These are phyloP conservation scores for Aureobasidium sp. DNA, from an alignment of 2,329 filamentous ascomycete species.

Conservation along the genomic window DNA sequence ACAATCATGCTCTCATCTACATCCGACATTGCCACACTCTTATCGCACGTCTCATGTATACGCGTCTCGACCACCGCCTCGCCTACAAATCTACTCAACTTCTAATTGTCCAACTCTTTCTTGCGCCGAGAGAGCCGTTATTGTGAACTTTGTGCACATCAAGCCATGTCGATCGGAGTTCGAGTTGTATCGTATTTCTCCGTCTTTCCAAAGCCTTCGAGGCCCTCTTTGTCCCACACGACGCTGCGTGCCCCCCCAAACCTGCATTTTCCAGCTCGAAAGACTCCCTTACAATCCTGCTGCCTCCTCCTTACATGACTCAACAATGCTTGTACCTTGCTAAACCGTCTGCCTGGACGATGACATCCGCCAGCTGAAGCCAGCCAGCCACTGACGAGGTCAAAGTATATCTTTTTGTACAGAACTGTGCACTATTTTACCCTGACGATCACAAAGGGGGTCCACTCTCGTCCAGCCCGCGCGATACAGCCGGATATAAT, in stretches of 20 bases:
- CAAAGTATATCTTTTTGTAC: not conserved
- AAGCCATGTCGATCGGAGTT: not conserved
- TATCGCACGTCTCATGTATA: not conserved
- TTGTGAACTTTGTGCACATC: not conserved
- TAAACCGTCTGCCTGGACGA: not conserved
- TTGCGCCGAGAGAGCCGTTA: not conserved
- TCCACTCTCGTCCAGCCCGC: not conserved
- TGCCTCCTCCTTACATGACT: slow-evolving; percentile 8
- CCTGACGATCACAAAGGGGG: slow-evolving; percentile 3
- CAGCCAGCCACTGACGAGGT: not conserved
- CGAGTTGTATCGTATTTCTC: not conserved
- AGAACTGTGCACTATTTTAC: not conserved
- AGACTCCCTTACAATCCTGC: not conserved
- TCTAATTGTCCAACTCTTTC: not conserved
- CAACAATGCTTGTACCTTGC: not conserved
- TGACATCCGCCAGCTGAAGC: not conserved
- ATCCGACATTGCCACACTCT: not conserved
- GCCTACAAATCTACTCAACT: not conserved
- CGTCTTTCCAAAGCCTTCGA: slow-evolving; percentile 8
- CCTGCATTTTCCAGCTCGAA: not conserved
- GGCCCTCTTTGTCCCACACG: not conserved
- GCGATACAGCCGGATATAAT: not conserved
- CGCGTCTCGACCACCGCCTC: not conserved
- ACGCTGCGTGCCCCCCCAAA: not conserved
- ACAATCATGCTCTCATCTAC: not conserved